Evolutionary conservation across 2,329 filamentous ascomycete genomes (phyloP).

Genomic region (Bipolaris victoriae): DNA sequence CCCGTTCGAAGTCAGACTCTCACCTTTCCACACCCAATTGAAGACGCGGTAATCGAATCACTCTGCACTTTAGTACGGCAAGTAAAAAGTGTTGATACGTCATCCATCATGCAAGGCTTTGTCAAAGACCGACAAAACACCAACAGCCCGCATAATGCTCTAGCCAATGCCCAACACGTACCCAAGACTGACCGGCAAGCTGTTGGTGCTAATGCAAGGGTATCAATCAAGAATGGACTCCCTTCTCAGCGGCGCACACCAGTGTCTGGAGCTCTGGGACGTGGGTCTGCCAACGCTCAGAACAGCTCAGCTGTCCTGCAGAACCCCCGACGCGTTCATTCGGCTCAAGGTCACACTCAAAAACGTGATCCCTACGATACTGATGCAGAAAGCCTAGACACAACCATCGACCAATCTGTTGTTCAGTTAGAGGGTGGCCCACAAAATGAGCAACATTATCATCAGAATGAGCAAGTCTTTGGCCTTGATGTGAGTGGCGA

Average conservation of each 20-base stretch:
- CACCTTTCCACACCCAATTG: constrained; percentile 18
- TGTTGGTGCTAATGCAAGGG: constrained; percentile 32
- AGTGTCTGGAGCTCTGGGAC: constrained; percentile 9
- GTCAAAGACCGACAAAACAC: constrained; percentile 21
- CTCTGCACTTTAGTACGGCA: not conserved
- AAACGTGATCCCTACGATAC: constrained; percentile 44
- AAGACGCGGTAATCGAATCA: constrained; percentile 8
- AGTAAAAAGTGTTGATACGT: not conserved
- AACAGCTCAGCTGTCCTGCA: constrained; percentile 21
- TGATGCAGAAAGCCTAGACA: constrained; percentile 48
- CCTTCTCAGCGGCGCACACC: constrained; percentile 20
- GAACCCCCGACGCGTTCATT: constrained; percentile 22
- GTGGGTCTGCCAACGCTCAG: constrained; percentile 17
- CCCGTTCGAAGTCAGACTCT: constrained; percentile 30
- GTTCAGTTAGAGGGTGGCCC: constrained; percentile 29
- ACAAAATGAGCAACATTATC: constrained; percentile 8
- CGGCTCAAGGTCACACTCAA: constrained; percentile 19
- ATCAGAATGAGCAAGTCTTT: constrained; percentile 15
- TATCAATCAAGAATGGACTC: constrained; percentile 18
- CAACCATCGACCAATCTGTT: constrained; percentile 35
- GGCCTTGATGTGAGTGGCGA: constrained; percentile 16
- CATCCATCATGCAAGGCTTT: constrained; percentile 29
- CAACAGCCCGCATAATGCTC: constrained; percentile 25
- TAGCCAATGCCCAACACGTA: constrained; percentile 17
- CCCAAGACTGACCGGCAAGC: constrained; percentile 22